Base-by-base conservation (phyloP, 2,329 filamentous ascomycete genomes). In the Monosporascus sp. region DNA sequence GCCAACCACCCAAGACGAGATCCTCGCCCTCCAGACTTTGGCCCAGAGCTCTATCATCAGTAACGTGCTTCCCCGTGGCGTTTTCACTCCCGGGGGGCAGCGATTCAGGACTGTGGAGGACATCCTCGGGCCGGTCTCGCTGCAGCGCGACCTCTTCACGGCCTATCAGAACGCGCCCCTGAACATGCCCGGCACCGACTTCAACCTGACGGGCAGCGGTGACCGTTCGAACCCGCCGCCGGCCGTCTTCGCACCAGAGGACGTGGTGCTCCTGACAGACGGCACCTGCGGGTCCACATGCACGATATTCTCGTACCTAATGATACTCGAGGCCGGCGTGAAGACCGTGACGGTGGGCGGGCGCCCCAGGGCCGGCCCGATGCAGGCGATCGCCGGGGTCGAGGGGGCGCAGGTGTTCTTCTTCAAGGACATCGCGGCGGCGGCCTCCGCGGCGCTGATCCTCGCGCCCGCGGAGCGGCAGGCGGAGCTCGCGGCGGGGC, bases 271-370 rank as follows among this genome's bases (percentile, higher is more conserved):
- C 37, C 73, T 81, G 20, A 77, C 75, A 1, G 79, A 83, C 57
- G 79, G 78, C 34, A 75, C 76, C 51, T 83, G 80, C 59, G 75
- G 74, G 17, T 80, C 76, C 1, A 78, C 79, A 2, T 83, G 80
- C 64, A 74, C 78, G 15, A 73, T 81, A 38, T 81, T 83, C 62
- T 70, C 71, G 2, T 80, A 83, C 56, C 68, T 82, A 45, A 73
- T 82, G 70, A 75, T 75, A 47, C 68, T 74, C 20, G 72, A 80
- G 58, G 72, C 70, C 38, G 73, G 73, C 49, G 70, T 80, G 17
- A 74, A 74, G 59, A 75, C 74, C 1, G 72, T 77, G n/a, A 71
- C 70, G 3, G 67, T 78, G 31, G 78, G 78, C 48, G 79, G 79
- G 1, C 66, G 67, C 1, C 72, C 72, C 25, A 68, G 68, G 50